Percentiles rank a stretch among this genome's conserved stretches.
Evolutionary conservation across 441 rosid genomes (phyloP).

Genomic region (Breynia disticha): DNA sequence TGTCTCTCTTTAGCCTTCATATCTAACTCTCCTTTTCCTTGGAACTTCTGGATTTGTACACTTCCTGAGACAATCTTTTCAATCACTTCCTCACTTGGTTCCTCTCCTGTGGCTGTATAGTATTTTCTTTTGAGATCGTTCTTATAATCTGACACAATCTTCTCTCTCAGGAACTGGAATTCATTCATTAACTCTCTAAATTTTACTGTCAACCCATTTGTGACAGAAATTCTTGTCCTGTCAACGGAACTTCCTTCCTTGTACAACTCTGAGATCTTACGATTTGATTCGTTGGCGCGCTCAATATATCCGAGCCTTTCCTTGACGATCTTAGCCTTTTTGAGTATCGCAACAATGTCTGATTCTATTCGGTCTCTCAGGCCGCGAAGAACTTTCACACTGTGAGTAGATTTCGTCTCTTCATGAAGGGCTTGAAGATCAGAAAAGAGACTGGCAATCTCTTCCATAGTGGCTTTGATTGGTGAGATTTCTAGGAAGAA

Average conservation of each 20-base stretch:
- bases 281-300: constrained; percentile 43
- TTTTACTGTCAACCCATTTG: constrained; percentile 52
- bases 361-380: constrained; percentile 49
- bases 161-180: constrained; percentile 46
- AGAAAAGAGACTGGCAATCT: constrained; percentile 35
- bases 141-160: constrained; percentile 42
- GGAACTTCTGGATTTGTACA: constrained; percentile 57
- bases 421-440: constrained; percentile 46
- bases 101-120: constrained; percentile 53
- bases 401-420: constrained; percentile 49
- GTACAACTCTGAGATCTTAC: constrained; percentile 38
- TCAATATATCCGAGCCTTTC: constrained; percentile 56
- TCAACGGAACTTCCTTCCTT: constrained; percentile 62
- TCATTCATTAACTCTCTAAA: constrained; percentile 60
- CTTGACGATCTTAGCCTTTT: constrained; percentile 43
- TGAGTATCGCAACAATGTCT: constrained; percentile 45
- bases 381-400: constrained; percentile 47
- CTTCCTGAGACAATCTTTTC: constrained; percentile 51
- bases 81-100: constrained; percentile 44
- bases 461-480: constrained; percentile 49
- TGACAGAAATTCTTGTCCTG: constrained; percentile 54
- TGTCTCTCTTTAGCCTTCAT: constrained; percentile 66
- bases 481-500: constrained; percentile 59
- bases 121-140: constrained; percentile 53
- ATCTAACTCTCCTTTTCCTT: constrained; percentile 65